Percentiles rank a stretch among this genome's conserved stretches.
phyloP scores from a whole-genome alignment of 2,329 filamentous ascomycete genomes.

The Fusarium sp. region DNA sequence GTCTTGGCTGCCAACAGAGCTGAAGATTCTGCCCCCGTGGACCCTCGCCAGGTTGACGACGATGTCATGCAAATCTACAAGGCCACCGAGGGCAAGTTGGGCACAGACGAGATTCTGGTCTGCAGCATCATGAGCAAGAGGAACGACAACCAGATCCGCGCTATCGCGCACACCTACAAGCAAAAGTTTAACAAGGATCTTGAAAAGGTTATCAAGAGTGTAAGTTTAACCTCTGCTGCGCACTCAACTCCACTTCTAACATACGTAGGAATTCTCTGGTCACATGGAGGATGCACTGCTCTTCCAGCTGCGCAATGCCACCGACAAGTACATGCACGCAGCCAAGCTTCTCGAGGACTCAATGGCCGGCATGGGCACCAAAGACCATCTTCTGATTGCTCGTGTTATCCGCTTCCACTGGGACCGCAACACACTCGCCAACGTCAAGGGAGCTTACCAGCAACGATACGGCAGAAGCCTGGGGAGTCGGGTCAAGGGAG shows the following conservation, averaged over 20 bases:
- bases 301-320: slow-evolving; percentile 80
- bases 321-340: slow-evolving; percentile 86
- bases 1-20: slow-evolving; percentile 79
- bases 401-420: slow-evolving; percentile 87
- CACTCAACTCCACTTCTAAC: neutral
- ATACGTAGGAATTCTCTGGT: slow-evolving; percentile 78
- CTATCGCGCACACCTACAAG: slow-evolving; percentile 81
- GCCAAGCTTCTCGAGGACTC: slow-evolving; percentile 84
- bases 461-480: slow-evolving; percentile 77
- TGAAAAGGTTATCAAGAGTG: slow-evolving; percentile 78
- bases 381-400: slow-evolving; percentile 81
- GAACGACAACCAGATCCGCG: slow-evolving; percentile 86
- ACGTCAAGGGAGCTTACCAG: slow-evolving; percentile 83
- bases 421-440: slow-evolving; percentile 79
- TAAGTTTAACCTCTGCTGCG: slow-evolving; percentile 48
- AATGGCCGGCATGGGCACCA: slow-evolving; percentile 90
- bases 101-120: slow-evolving; percentile 80
- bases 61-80: slow-evolving; percentile 83
- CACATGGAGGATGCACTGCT: slow-evolving; percentile 91
- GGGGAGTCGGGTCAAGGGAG: slow-evolving; percentile 76
- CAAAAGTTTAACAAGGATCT: slow-evolving; percentile 77
- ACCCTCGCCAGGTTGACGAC: slow-evolving; percentile 77
- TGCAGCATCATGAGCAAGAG: slow-evolving; percentile 81
- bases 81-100: slow-evolving; percentile 78
- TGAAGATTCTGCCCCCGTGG: slow-evolving; percentile 81